Percentiles rank a stretch among this genome's conserved stretches.
These are phyloP conservation scores for Cytospora paraplurivora DNA, from an alignment of 2,329 filamentous ascomycete genomes.

Conservation along the genomic window DNA sequence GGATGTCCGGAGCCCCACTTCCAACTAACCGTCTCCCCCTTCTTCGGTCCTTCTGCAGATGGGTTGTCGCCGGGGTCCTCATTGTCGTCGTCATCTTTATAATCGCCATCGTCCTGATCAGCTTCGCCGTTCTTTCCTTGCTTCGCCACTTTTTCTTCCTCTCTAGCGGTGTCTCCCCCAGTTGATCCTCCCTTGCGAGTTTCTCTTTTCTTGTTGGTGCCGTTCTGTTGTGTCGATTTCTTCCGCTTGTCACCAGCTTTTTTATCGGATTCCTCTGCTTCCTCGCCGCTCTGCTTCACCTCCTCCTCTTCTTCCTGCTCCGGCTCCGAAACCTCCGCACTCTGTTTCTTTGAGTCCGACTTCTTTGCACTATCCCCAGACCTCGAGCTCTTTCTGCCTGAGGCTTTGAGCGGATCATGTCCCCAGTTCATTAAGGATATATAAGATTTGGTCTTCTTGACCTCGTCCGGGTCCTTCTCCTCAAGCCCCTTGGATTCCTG, in stretches of 20 bases:
- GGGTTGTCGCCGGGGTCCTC: constrained; percentile 26
- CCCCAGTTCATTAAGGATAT: constrained; percentile 64
- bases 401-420: constrained; percentile 53
- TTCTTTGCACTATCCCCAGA: constrained; percentile 12
- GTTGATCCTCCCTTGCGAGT: constrained; percentile 30
- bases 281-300: constrained; percentile 7
- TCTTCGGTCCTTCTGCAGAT: constrained; percentile 24
- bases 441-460: constrained; percentile 55
- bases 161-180: constrained; percentile 22
- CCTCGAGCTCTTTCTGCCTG: constrained; percentile 27
- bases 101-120: constrained; percentile 26
- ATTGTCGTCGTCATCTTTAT: constrained; percentile 27
- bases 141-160: constrained; percentile 30
- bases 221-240: constrained; percentile 29
- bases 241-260: constrained; percentile 28
- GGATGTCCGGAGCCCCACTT: constrained; percentile 49
- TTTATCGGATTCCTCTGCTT: constrained; percentile 23
- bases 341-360: constrained; percentile 19
- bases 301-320: constrained; percentile 28
- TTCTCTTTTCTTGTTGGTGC: constrained; percentile 31
- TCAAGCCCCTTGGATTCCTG: constrained; percentile 62
- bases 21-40: constrained; percentile 49
- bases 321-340: constrained; percentile 14
- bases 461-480: constrained; percentile 49
- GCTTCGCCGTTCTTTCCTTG: constrained; percentile 25